These are phyloP conservation scores for Lactuca saligna DNA, from an alignment of 129 eudicot species.

Conservation along the genomic window DNA sequence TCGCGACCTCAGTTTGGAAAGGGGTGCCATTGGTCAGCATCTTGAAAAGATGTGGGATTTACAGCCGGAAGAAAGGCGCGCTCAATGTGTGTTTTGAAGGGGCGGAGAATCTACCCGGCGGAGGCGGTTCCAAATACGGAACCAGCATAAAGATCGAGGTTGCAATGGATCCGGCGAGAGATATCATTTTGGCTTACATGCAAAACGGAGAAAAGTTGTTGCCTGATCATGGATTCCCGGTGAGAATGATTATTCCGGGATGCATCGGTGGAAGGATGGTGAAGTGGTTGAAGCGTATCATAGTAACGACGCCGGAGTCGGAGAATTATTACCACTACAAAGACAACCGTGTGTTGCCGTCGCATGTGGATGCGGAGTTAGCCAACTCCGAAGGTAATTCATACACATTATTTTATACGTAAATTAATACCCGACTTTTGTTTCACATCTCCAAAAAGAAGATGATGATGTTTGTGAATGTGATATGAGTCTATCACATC, in stretches of 20 bases:
- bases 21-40: conserved; percentile 72
- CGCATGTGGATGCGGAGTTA: conserved; percentile 91
- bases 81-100: conserved; percentile 91
- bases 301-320: conserved; percentile 71
- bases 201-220: conserved; percentile 70
- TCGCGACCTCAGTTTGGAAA: conserved; percentile 84
- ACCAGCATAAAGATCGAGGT: conserved; percentile 65
- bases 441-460: neutral
- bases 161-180: conserved; percentile 86
- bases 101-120: conserved; percentile 87
- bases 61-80: conserved; percentile 56
- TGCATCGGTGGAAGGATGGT: conserved; percentile 96
- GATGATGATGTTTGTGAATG: neutral
- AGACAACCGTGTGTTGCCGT: conserved; percentile 87
- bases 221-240: conserved; percentile 94
- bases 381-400: conserved; percentile 92
- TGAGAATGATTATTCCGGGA: conserved; percentile 86
- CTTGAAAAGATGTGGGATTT: conserved; percentile 67
- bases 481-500: conserved; percentile 3
- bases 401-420: no score
- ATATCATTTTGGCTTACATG: conserved; percentile 83
- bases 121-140: conserved; percentile 92
- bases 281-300: conserved; percentile 82
- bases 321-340: conserved; percentile 76
- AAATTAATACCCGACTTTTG: no score